Evolutionary conservation across 129 eudicot species (phyloP).

Genomic region (Artemisia tridentata): DNA sequence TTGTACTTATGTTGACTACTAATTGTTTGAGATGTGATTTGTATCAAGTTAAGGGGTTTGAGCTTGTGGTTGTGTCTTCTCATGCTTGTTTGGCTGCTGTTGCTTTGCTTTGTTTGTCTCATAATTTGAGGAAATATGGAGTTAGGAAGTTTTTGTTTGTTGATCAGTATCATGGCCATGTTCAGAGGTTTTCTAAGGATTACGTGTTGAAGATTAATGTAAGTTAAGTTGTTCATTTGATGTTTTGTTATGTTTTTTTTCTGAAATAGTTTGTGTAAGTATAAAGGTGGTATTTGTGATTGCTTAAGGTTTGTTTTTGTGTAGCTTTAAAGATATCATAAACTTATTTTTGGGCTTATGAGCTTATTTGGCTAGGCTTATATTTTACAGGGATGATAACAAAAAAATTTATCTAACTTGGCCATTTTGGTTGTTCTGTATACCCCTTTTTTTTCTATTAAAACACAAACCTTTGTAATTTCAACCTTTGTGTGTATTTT

Average conservation of each 20-base stretch:
- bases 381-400: too few species aligned
- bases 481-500: too few species aligned
- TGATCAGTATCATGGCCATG: slow-evolving; percentile 63
- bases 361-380: too few species aligned
- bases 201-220: slow-evolving; percentile 61
- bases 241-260: not conserved
- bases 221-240: slow-evolving; percentile 41
- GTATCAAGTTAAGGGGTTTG: slow-evolving; percentile 57
- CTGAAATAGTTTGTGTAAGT: too few species aligned
- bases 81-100: slow-evolving; percentile 68
- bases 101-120: slow-evolving; percentile 67
- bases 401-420: too few species aligned
- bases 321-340: too few species aligned
- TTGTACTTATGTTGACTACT: slow-evolving; percentile 38
- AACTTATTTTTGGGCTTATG: too few species aligned
- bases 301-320: too few species aligned
- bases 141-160: slow-evolving; percentile 70
- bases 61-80: slow-evolving; percentile 55
- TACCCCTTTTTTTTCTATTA: too few species aligned
- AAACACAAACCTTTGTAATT: too few species aligned
- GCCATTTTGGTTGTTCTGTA: too few species aligned
- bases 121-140: slow-evolving; percentile 69
- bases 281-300: too few species aligned
- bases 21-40: slow-evolving; percentile 54
- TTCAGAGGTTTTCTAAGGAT: slow-evolving; percentile 47